Conservation (phyloP, 148 eudicot genomes). For the Spergularia marina region DNA sequence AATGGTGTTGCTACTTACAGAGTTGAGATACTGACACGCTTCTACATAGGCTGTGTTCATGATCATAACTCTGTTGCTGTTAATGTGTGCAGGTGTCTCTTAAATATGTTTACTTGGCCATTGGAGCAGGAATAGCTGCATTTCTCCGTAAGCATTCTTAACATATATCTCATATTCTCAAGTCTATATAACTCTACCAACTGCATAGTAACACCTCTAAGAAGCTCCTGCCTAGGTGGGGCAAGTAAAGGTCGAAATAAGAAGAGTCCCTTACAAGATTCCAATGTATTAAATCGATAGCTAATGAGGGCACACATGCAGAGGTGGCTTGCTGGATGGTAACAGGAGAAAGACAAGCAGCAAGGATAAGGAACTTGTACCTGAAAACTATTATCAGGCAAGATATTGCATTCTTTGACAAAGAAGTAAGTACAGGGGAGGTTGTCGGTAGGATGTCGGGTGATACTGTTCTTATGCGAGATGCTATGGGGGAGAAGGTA, state of each 20-base stretch:
- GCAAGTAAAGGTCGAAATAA: no score
- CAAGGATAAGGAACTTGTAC: constrained; percentile 63
- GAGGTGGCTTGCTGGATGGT: constrained; percentile 83
- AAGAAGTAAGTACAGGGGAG: constrained; percentile 76
- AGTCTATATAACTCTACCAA: neutral
- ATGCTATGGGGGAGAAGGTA: constrained; percentile 87
- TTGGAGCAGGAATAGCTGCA: constrained; percentile 47
- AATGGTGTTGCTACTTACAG: neutral
- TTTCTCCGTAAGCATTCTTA: constrained; percentile 52
- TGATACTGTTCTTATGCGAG: constrained; percentile 76
- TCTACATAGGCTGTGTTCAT: no score
- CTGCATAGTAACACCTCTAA: no score
- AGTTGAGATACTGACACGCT: neutral
- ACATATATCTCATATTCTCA: neutral
- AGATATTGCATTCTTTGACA: constrained; percentile 73
- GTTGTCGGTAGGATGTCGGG: constrained; percentile 80
- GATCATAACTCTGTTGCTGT: neutral
- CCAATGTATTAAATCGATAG: neutral
- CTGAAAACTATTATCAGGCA: constrained; percentile 63
- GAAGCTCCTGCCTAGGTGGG: no score
- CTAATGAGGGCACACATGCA: constrained; percentile 12
- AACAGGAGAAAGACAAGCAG: constrained; percentile 77
- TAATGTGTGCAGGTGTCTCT: constrained; percentile 41
- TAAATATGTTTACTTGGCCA: constrained; percentile 54
- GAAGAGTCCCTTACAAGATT: no score